Conservation (phyloP, 2,329 filamentous ascomycete species). For the Ceratocystis variospora region DNA sequence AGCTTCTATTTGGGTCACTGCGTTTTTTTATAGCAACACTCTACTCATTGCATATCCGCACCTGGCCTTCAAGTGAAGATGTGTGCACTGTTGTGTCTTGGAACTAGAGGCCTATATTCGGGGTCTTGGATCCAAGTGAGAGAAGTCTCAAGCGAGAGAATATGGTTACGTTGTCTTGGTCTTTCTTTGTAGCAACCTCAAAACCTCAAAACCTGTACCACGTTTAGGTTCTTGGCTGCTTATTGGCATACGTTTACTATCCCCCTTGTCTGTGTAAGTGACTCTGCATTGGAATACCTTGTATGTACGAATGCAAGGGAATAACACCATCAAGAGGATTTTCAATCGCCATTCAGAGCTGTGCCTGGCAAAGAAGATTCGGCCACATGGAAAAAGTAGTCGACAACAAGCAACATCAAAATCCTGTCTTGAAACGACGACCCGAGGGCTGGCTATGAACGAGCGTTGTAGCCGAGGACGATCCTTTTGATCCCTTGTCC, state of each 20-base stretch:
- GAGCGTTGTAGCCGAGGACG: slow-evolving; percentile 1
- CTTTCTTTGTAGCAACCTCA: background rate
- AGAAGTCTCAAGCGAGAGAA: background rate
- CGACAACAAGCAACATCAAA: background rate
- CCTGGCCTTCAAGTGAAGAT: background rate
- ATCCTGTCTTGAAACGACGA: background rate
- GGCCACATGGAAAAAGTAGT: background rate
- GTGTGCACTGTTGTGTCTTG: background rate
- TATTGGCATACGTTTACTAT: background rate
- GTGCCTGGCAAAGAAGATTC: background rate
- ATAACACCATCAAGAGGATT: background rate
- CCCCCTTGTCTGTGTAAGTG: background rate
- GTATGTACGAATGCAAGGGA: slow-evolving; percentile 1
- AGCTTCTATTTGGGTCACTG: too few species aligned
- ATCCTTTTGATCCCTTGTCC: background rate
- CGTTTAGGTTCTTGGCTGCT: background rate
- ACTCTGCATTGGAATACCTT: background rate
- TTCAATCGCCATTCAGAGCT: background rate
- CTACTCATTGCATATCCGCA: background rate
- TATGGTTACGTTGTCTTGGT: too few species aligned
- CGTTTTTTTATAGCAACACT: too few species aligned
- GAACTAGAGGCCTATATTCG: background rate
- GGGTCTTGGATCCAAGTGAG: too few species aligned
- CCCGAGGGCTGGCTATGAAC: background rate
- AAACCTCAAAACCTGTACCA: background rate